These are phyloP conservation scores for Tritrichomonas musculus DNA, from an alignment of 208 protist species.

Conservation along the genomic window DNA sequence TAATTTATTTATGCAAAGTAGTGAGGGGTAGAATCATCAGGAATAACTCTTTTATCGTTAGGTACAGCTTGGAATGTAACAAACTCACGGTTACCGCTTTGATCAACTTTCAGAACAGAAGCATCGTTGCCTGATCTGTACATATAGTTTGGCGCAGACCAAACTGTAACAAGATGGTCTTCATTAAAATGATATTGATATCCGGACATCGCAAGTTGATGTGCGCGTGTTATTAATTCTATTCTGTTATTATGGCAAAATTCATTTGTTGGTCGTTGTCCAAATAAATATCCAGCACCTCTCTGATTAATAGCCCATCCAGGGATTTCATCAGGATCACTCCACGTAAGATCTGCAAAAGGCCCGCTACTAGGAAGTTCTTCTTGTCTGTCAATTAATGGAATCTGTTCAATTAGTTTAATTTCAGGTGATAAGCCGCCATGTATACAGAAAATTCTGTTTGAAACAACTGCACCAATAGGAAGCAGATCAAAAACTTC, in stretches of 20 bases:
- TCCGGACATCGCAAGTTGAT: constrained; percentile 59
- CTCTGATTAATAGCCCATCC: constrained; percentile 88
- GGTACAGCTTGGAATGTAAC: constrained; percentile 79
- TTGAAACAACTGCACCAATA: constrained; percentile 58
- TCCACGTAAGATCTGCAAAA: constrained; percentile 84
- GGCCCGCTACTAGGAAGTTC: constrained; percentile 75
- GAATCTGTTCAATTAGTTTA: constrained; percentile 66
- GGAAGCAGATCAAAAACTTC: constrained; percentile 69
- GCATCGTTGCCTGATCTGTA: constrained; percentile 57
- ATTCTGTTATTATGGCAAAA: constrained; percentile 77
- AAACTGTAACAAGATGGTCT: constrained; percentile 57
- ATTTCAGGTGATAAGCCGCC: constrained; percentile 82
- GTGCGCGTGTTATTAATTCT: constrained; percentile 69
- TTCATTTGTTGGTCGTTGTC: constrained; percentile 61
- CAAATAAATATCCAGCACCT: constrained; percentile 98
- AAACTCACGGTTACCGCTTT: constrained; percentile 72
- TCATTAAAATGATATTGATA: constrained; percentile 61
- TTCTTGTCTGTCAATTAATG: not conserved
- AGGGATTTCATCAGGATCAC: constrained; percentile 74
- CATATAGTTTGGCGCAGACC: constrained; percentile 63
- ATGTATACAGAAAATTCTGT: constrained; percentile 75
- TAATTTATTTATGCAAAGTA: not conserved
- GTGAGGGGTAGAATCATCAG: not conserved
- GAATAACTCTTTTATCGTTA: not conserved
- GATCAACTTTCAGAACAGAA: constrained; percentile 69